These are phyloP conservation scores for Malassezia restricta DNA, from an alignment of 1,284 basidiomycete genomes.

Conservation along the genomic window DNA sequence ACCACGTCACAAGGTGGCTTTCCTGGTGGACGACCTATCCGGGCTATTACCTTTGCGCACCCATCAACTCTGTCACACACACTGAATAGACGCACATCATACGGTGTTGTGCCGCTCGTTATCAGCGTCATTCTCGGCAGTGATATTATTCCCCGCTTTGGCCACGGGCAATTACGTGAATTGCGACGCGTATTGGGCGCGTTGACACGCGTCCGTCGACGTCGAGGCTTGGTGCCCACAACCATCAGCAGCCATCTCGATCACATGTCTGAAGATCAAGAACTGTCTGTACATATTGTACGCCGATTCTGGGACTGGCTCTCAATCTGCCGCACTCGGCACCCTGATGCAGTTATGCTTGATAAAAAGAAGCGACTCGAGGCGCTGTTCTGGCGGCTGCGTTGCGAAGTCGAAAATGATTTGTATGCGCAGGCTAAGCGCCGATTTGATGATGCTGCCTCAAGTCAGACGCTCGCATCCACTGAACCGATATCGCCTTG, in stretches of 20 bases:
- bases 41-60: constrained; percentile 41
- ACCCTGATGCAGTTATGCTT: constrained; percentile 32
- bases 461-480: not conserved
- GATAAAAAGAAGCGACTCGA: constrained; percentile 33
- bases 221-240: constrained; percentile 19
- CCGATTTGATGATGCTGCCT: constrained; percentile 18
- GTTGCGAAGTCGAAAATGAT: constrained; percentile 40
- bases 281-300: constrained; percentile 32
- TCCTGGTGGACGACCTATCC: constrained; percentile 31
- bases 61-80: constrained; percentile 38
- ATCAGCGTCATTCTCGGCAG: constrained; percentile 32
- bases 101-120: constrained; percentile 35
- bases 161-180: constrained; percentile 41
- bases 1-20: constrained; percentile 29
- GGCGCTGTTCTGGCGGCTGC: constrained; percentile 35
- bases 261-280: constrained; percentile 5
- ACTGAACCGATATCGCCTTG: constrained; percentile 31
- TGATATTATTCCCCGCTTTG: constrained; percentile 40
- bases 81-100: constrained; percentile 25
- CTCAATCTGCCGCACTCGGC: constrained; percentile 19
- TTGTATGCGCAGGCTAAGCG: constrained; percentile 36
- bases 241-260: not conserved
- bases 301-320: constrained; percentile 39
- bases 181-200: constrained; percentile 42
- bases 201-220: constrained; percentile 33